Evolutionary conservation across 2,329 filamentous ascomycete genomes (phyloP).

Genomic region (Stagonosporopsis rhizophila): DNA sequence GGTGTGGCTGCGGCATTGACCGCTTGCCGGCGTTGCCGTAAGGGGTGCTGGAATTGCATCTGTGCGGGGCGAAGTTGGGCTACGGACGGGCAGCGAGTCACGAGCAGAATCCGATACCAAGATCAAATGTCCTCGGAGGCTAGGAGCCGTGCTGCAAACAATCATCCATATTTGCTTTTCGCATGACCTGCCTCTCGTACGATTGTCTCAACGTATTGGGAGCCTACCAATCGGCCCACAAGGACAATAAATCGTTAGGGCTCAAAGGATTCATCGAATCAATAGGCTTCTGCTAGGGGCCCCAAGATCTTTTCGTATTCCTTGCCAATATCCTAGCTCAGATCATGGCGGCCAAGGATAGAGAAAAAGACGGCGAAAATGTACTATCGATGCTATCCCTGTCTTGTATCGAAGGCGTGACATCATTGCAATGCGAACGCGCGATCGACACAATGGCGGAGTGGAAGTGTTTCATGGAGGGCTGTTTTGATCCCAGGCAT

Average conservation of each 20-base stretch:
- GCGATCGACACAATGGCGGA: constrained; percentile 12
- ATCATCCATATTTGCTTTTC: constrained; percentile 4
- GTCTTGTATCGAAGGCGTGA: constrained; percentile 1
- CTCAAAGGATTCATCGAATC: constrained; percentile 15
- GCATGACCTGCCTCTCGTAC: background rate
- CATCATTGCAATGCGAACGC: constrained; percentile 12
- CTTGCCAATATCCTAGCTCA: constrained; percentile 12
- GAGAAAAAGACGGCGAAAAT: constrained; percentile 2
- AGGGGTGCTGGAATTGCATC: background rate
- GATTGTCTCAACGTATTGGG: constrained; percentile 4
- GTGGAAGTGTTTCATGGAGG: constrained; percentile 3
- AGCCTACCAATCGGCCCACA: constrained; percentile 4
- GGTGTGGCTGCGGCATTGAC: constrained; percentile 35
- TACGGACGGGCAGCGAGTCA: background rate
- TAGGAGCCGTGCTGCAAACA: background rate
- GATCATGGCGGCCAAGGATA: constrained; percentile 12
- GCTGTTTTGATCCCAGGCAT: constrained; percentile 3
- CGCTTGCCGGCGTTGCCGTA: background rate
- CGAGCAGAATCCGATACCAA: background rate
- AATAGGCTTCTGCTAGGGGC: constrained; percentile 5
- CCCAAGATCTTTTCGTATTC: constrained; percentile 1
- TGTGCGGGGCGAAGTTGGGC: background rate
- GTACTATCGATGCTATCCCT: constrained; percentile 11
- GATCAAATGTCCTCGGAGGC: background rate
- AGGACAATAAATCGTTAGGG: background rate